Evolutionary conservation across 352 stramenopile genomes (phyloP), one percentile per base, ranked within the genome.

Genomic region (Globisporangium takayamanum): DNA sequence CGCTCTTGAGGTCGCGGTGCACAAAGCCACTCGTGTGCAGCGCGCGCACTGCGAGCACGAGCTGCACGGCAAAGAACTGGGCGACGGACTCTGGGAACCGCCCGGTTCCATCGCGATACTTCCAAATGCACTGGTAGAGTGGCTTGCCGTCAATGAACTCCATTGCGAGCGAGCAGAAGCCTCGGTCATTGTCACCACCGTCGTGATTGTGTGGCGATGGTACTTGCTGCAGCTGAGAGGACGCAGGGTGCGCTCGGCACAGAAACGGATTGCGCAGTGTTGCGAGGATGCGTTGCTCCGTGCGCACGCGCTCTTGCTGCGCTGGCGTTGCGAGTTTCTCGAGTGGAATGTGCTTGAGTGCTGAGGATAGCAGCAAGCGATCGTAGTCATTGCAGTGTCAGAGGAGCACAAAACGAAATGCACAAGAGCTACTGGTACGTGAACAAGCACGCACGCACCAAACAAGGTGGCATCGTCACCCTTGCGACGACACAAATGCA

Each of bases 1-100:
- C 84, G 52, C 78, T 94, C 60, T 94, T 94, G 15, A 94, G 58
- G 33, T 94, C 84, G 16, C 84, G 80, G 53, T 94, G 81, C n/a
- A 89, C 63, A 44, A 70, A 88, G n/a, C 76, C 73, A 28, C 55
- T 30, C 6, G 44, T 59, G 53, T 94, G 81, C 2, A 94, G 28
- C 54, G 72, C 67, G 44, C 63, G 53, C 1, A 94, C 37, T 41
- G 78, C 81, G 41, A 91, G 57, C 45, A 89, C 80, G 44, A 94
- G 60, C 63, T 94, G 84, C 10, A 70, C 80, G 2, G 80, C 73
- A 56, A 89, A 84, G 58, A 78, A 77, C 51, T 70, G 81, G 3
- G 80, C 69, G 0, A 92, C 61, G 14, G 37, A 36, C 64, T 92
- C 81, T 0, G 80, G 67, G 36, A 92, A 85, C 10, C 45, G 66